Conservation (phyloP, 2,329 filamentous ascomycete species). For the Davidsoniella neocaledoniae region DNA sequence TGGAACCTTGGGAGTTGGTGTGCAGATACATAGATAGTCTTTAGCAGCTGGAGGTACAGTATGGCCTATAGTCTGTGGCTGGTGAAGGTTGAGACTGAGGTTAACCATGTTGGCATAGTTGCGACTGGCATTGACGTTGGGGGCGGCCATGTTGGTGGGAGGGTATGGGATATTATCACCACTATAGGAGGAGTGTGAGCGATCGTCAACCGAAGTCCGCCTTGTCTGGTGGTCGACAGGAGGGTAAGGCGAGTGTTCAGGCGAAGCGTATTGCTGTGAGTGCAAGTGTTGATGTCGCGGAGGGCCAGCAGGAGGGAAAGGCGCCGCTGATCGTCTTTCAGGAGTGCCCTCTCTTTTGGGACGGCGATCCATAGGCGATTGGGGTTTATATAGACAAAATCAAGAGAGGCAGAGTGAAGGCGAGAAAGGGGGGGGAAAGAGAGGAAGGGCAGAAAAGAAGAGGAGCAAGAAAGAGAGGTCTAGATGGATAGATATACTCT, state of each 20-base stretch:
- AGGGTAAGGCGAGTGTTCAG: neutral
- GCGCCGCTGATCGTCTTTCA: slow-evolving; percentile 1
- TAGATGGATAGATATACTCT: no score
- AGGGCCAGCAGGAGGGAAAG: slow-evolving; percentile 1
- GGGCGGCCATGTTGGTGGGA: neutral
- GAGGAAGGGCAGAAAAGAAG: neutral
- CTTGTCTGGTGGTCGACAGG: neutral
- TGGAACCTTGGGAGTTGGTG: slow-evolving; percentile 39
- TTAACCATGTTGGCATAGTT: slow-evolving; percentile 22
- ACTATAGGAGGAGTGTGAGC: no score
- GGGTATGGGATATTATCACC: neutral
- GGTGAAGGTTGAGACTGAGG: slow-evolving; percentile 22
- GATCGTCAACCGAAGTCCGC: neutral
- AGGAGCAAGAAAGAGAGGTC: neutral
- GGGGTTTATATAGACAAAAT: neutral
- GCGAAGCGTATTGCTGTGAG: neutral
- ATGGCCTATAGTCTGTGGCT: slow-evolving; percentile 14
- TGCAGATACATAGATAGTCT: slow-evolving; percentile 38
- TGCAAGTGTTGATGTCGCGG: neutral
- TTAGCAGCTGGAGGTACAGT: slow-evolving; percentile 11
- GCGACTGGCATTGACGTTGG: slow-evolving; percentile 3
- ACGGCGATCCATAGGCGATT: slow-evolving; percentile 4
- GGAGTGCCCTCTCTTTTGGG: slow-evolving; percentile 8
- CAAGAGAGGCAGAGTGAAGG: neutral
- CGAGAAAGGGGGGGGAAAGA: neutral